These are phyloP conservation scores for Myriosclerotinia curreyana DNA, from an alignment of 2,329 filamentous ascomycete species.

Conservation along the genomic window DNA sequence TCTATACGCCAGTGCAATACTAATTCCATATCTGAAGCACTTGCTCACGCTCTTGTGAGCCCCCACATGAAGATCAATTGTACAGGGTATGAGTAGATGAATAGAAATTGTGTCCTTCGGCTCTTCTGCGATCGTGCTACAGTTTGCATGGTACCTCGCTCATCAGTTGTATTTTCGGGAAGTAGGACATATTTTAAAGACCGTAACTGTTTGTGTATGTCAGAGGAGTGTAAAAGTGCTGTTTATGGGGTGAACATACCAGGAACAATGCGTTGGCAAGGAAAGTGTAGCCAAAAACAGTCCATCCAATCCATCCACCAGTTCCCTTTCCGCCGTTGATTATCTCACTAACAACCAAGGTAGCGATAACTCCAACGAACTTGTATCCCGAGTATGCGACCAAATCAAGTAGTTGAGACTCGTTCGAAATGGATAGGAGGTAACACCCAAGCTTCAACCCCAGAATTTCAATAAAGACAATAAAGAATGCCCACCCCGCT, in stretches of 20 bases:
- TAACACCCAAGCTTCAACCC: constrained; percentile 90
- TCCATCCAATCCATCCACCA: constrained; percentile 85
- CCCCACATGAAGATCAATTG: constrained; percentile 96
- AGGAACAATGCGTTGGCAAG: constrained; percentile 92
- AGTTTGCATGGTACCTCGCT: constrained; percentile 58
- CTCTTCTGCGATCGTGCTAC: constrained; percentile 83
- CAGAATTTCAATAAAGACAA: constrained; percentile 85
- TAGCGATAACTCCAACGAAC: constrained; percentile 94
- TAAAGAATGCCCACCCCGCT: constrained; percentile 70
- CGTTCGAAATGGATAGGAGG: constrained; percentile 87
- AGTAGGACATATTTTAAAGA: constrained; percentile 94
- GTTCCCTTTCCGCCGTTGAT: constrained; percentile 76
- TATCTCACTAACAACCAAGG: constrained; percentile 74
- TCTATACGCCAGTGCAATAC: constrained; percentile 13
- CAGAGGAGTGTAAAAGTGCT: not conserved
- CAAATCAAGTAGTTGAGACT: constrained; percentile 87
- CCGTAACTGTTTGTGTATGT: constrained; percentile 63
- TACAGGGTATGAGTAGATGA: constrained; percentile 90
- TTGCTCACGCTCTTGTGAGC: constrained; percentile 45
- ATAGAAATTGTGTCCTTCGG: constrained; percentile 86
- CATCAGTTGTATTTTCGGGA: constrained; percentile 71
- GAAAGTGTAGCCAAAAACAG: constrained; percentile 87
- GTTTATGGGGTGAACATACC: constrained; percentile 51
- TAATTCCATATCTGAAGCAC: constrained; percentile 6
- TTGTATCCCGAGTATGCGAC: constrained; percentile 98